Evolutionary conservation across 2,329 filamentous ascomycete species (phyloP), one percentile per base, ranked within the genome.

Genomic region (Laburnicola sp.): DNA sequence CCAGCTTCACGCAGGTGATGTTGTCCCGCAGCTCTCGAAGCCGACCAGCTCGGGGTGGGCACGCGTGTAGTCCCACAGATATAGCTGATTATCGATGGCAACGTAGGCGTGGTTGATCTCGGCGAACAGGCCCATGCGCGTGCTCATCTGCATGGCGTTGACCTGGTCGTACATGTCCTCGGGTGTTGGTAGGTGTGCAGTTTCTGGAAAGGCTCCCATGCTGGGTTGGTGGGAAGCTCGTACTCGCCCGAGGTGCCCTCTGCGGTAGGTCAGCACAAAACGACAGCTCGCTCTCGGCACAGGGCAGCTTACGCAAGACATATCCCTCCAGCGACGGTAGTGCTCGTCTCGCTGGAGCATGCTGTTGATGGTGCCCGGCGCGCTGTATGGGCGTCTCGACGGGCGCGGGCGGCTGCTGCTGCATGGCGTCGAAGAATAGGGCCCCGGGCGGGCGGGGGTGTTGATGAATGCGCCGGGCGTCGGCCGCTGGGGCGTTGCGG

Each of bases 21-120:
- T 86, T 90, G 70, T 95, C 86, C 5, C 86, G 80, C 72, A 93
- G 88, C 62, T 96, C 91, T 97, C 93, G 66, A 89, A 97, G 16
- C 93, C 93, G 59, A 96, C 88, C 36, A 97, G 80, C 69, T 96
- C 89, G 4, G 93, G 91, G 61, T 93, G 90, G n/a, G 89, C 86
- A 69, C 91, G 84, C 5, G 91, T 96, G 72, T 97, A 99, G 74
- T 99, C 93, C 95, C 95, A 99, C 11, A 99, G 80, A 70, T 97
- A 99, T 38, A 99, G 80, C 56, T 90, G 89, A 75, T 96, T 97
- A 76, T 99, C 94, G 69, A 99, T 94, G 23, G 89, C 85, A 48
- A 96, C 89, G 89, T 92, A 99, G 27, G 93, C 94, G 74, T 97
- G 91, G 66, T 93, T 92, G 66, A 99, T 82, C 74, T 95, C 89